These are phyloP conservation scores for Fusarium lyarnte DNA, from an alignment of 2,329 filamentous ascomycete species.

Conservation along the genomic window DNA sequence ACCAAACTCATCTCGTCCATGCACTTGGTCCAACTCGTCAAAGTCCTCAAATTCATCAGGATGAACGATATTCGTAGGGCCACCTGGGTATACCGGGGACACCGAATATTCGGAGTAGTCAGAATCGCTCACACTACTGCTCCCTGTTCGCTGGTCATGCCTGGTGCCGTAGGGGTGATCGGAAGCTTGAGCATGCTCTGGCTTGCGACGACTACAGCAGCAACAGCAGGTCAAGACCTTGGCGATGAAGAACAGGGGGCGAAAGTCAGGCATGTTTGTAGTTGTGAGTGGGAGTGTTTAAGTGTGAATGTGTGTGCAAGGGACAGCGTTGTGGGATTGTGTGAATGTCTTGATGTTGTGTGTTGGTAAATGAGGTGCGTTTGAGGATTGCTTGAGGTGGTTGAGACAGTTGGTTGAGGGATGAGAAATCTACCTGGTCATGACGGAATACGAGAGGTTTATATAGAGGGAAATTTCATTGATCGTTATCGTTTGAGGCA, in stretches of 20 bases:
- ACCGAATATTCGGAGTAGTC: neutral
- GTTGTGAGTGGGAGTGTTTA: neutral
- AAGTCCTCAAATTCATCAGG: neutral
- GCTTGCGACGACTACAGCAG: neutral
- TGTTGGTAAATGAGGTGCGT: neutral
- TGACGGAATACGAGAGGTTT: neutral
- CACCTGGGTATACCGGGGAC: neutral
- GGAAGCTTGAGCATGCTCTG: neutral
- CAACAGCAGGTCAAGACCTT: constrained; percentile 9
- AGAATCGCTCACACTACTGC: neutral
- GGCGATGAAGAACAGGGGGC: constrained; percentile 10
- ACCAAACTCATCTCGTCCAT: neutral
- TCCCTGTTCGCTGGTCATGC: neutral
- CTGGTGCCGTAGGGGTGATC: neutral
- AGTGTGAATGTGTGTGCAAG: too few species aligned
- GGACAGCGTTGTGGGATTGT: neutral
- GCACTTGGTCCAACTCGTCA: neutral
- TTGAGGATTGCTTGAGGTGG: neutral
- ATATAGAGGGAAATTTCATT: neutral
- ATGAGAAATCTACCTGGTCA: neutral
- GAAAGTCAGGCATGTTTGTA: constrained; percentile 30
- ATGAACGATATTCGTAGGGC: neutral
- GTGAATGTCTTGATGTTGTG: neutral
- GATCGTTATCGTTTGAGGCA: too few species aligned
- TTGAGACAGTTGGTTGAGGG: neutral